Evolutionary conservation across 495 filamentous ascomycete species (phyloP), one percentile per base, ranked within the genome.

Genomic region (Penicillium canescens): DNA sequence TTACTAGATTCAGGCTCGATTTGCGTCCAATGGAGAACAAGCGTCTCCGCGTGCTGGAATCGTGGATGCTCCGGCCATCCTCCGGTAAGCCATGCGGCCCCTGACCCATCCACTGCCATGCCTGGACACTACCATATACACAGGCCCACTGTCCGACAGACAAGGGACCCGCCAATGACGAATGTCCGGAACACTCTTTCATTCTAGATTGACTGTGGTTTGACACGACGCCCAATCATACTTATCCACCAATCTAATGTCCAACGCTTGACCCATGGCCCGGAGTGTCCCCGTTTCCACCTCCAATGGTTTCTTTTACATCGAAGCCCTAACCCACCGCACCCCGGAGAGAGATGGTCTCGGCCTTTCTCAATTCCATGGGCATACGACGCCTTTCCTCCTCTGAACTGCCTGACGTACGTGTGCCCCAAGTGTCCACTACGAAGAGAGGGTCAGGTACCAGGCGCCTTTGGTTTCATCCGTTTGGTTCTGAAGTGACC

Each of bases 371-470:
- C 55, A 60, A 54, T 54, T 43, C 12, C 39, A 31, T 31, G 36
- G 38, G 47, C 36, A 42, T 12, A 49, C 37, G 51, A 20, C 20
- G n/a, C 47, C 33, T 55, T 43, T 18, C 53, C 12, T 28, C 39
- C 28, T 50, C 34, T 46, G 28, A 31, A 36, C 41, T 21, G 41
- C 18, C 51, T 61, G 48, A 51, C 50, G 61, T 57, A 43, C 46
- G 4, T 53, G 40, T 24, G 34, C 24, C 56, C 51, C 43, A 31
- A 21, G 38, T 38, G 41, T 52, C 18, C 16, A 20, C 58, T 47
- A 50, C 50, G 56, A 52, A 54, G 50, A 36, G 21, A 24, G 36
- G 18, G 43, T 24, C 59, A 65, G 58, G 61, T 42, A 62, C 64
- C 51, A 60, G 55, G 56, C 56, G 59, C 64, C 20, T 14, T 51